Percentiles rank a stretch among this genome's conserved stretches.
These are phyloP conservation scores for Zostera marina DNA, from an alignment of 116 monocot genomes.

Conservation along the genomic window DNA sequence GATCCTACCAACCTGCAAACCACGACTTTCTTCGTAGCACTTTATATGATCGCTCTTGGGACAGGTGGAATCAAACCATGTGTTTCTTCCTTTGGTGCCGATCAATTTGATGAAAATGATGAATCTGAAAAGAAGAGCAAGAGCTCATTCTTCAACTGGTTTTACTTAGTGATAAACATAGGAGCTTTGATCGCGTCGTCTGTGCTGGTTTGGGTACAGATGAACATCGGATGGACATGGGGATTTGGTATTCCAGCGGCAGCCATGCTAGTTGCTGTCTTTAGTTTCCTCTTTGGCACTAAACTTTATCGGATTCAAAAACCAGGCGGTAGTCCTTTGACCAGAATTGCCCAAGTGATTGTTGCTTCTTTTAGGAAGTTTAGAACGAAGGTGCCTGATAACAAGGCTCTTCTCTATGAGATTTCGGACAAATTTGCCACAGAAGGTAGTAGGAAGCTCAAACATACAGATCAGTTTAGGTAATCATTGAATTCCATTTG, in stretches of 20 bases:
- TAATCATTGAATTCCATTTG: background rate
- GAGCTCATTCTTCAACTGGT: too few relatives aligned
- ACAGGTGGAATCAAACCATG: too few relatives aligned
- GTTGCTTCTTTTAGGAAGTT: constrained; percentile 13
- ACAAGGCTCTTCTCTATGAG: constrained; percentile 19
- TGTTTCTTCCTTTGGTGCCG: too few relatives aligned
- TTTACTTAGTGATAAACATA: too few relatives aligned
- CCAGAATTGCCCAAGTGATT: constrained; percentile 16
- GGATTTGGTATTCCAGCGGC: constrained; percentile 21
- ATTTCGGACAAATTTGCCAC: constrained; percentile 17
- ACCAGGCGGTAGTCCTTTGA: constrained; percentile 20
- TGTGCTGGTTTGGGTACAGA: constrained; percentile 20
- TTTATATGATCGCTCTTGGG: constrained; percentile 1
- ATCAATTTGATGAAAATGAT: too few relatives aligned
- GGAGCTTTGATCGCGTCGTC: constrained; percentile 22
- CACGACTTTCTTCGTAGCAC: background rate
- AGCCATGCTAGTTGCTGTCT: constrained; percentile 15
- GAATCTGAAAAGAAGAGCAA: too few relatives aligned
- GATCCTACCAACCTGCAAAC: background rate
- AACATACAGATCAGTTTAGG: constrained; percentile 19
- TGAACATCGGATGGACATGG: constrained; percentile 24
- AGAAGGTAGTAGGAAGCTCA: constrained; percentile 19
- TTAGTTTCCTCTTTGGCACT: constrained; percentile 16
- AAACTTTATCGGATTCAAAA: constrained; percentile 14
- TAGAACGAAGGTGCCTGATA: constrained; percentile 5